Conservation (phyloP, 306 rosid species). For the Medicago arabica region DNA sequence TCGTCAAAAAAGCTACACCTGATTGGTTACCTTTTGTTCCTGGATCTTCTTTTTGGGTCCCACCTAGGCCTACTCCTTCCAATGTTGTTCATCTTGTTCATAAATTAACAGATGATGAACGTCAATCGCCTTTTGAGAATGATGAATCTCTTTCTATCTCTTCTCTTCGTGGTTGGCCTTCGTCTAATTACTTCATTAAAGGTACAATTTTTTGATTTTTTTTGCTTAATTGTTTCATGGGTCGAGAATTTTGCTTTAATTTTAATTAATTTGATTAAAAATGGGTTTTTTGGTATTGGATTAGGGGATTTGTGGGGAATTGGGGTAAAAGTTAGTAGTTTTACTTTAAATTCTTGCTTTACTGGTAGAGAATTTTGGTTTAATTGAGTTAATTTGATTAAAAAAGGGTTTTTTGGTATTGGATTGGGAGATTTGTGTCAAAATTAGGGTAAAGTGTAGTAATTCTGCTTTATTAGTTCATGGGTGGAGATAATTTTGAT, state of each 20-base stretch:
- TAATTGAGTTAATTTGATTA: background rate
- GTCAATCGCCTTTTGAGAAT: background rate
- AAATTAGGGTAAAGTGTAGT: background rate
- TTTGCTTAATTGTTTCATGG: background rate
- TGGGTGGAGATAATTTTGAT: too few species aligned
- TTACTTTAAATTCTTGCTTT: background rate
- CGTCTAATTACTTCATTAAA: conserved; percentile 48
- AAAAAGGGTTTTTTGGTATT: background rate
- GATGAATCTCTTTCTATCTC: conserved; percentile 61
- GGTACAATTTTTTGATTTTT: conserved; percentile 37
- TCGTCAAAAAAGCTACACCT: conserved; percentile 67
- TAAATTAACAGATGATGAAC: conserved; percentile 39
- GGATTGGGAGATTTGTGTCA: background rate
- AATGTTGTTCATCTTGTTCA: conserved; percentile 58
- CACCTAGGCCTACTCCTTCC: conserved; percentile 55
- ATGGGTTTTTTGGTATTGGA: background rate
- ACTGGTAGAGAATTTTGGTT: background rate
- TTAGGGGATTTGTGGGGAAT: background rate
- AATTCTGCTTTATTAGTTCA: background rate
- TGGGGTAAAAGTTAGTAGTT: too few species aligned
- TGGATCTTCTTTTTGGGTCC: conserved; percentile 94
- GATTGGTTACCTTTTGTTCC: conserved; percentile 92
- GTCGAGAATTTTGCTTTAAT: background rate
- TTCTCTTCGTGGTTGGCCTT: conserved; percentile 68
- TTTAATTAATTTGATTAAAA: background rate